phyloP scores from a whole-genome alignment of 495 filamentous ascomycete genomes.

The Xylaria flabelliformis region DNA sequence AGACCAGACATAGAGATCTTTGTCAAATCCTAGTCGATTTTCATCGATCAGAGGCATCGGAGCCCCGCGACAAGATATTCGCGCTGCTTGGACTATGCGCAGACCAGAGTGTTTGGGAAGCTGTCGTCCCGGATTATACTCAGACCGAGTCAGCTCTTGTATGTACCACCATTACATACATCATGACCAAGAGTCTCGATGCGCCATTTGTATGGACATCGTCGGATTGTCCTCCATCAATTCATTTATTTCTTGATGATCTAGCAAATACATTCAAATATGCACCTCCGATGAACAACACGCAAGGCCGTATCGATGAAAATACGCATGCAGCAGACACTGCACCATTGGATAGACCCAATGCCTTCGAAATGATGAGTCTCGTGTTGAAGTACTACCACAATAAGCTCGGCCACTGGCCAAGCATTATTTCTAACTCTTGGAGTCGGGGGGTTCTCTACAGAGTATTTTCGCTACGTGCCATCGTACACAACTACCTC shows the following conservation, averaged over 20 bases:
- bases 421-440: no score
- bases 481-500: neutral
- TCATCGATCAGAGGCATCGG: constrained; percentile 33
- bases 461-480: no score
- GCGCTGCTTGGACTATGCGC: constrained; percentile 39
- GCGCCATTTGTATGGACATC: neutral
- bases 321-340: neutral
- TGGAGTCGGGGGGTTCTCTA: no score
- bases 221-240: neutral
- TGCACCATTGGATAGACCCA: neutral
- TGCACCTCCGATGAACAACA: no score
- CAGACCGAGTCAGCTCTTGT: constrained; percentile 29
- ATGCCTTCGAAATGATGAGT: neutral
- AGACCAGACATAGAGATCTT: constrained; percentile 29
- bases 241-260: neutral
- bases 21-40: constrained; percentile 37
- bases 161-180: constrained; percentile 18
- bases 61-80: constrained; percentile 41
- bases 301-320: no score
- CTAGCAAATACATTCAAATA: neutral
- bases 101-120: constrained; percentile 26
- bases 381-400: neutral
- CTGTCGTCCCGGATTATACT: constrained; percentile 31
- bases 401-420: no score
- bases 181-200: neutral